Base-by-base conservation (phyloP, 176 grass and related monocot genomes). In the Oryza glaberrima region DNA sequence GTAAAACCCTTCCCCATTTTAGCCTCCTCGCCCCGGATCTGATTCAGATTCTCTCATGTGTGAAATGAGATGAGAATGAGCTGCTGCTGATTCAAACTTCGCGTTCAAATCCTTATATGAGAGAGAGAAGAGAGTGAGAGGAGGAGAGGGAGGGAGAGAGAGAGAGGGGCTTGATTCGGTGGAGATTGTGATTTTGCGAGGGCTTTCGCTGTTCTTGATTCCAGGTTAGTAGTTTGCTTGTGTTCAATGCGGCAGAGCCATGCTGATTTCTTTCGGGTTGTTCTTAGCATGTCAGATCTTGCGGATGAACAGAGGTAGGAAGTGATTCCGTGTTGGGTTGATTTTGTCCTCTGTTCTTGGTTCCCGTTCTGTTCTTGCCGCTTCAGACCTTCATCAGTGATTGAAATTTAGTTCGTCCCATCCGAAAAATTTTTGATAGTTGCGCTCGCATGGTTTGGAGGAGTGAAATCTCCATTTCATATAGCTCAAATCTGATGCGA, bases 201-300 rank as follows among this genome's bases (percentile, higher is more conserved):
- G 70, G 41, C 12, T 36, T 36, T 35, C 36, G 9, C 9, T 1
- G 72, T 70, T 89, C 76, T 75, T 80, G 36, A 4, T 80, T 81
- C 64, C 48, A 85, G 87, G 87, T 89, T 4, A 71, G 81, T 82
- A n/a, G 19, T n/a, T 58, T 32, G 30, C 30, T 58, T 58, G 6
- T 41, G 54, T 17, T 90, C 30, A 32, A 32, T 32, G 30, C 30
- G 30, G 30, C 28, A 30, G 28, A 30, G 28, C 28, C 28, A 30
- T 30, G 28, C 30, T 32, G 30, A 32, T 32, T 32, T 32, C 30
- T 32, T 32, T 32, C 30, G 30, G 30, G 30, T 3, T 32, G 30
- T 75, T 41, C 32, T 73, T 72, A 30, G 17, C 17, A 3, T 23
- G 30, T 9, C 30, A 58, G 25, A 67, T 73, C n/a, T 65, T 32